Conservation (phyloP, 1,284 basidiomycete genomes). For the Abortiporus biennis region DNA sequence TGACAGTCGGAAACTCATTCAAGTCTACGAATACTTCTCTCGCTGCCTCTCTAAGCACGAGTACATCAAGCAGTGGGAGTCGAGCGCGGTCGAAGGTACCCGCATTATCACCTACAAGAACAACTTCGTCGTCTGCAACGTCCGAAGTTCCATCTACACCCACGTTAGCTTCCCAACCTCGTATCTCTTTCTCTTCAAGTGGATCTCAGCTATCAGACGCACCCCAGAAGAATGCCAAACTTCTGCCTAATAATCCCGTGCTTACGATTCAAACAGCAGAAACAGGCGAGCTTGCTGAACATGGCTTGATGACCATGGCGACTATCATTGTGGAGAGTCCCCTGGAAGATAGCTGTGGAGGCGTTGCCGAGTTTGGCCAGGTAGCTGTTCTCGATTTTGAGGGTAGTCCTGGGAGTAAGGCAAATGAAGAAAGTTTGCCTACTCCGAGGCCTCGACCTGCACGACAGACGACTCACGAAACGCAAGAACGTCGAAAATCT, state of each 20-base stretch:
- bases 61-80: no score
- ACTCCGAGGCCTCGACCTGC: conserved; percentile 5
- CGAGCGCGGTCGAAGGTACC: conserved; percentile 12
- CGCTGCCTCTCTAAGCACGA: no score
- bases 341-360: conserved; percentile 2
- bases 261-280: background rate
- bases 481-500: conserved; percentile 12
- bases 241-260: no score
- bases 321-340: conserved; percentile 12
- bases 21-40: no score
- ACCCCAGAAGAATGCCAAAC: no score
- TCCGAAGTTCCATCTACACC: conserved; percentile 19
- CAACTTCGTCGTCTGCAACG: conserved; percentile 17
- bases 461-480: background rate
- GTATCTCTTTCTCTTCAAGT: no score
- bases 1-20: background rate
- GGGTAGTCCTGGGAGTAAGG: no score
- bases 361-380: background rate
- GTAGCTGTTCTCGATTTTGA: conserved; percentile 8
- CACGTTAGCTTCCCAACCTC: conserved; percentile 16
- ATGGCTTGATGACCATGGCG: background rate
- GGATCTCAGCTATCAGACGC: no score
- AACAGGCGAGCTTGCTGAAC: background rate
- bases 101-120: conserved; percentile 24
- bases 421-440: no score